A percentile compares a stretch with the other conserved stretches of the same genome.
Evolutionary conservation across 2,329 filamentous ascomycete species (phyloP).

Genomic region (Verticillium tricorpus): DNA sequence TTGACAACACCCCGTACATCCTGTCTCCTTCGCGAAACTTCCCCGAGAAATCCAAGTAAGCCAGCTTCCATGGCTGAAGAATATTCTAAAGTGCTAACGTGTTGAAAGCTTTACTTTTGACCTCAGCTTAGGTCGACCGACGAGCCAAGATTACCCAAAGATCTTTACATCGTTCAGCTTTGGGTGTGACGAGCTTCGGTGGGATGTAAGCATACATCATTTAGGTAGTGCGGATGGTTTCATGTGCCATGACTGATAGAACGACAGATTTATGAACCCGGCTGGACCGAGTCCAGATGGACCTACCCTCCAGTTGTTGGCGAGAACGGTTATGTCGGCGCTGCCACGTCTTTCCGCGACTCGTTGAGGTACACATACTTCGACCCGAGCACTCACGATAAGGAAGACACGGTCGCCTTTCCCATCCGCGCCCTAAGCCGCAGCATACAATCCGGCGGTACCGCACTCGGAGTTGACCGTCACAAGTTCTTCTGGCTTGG

Average conservation of each 20-base stretch:
- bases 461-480: neutral
- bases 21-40: neutral
- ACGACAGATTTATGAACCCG: neutral
- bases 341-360: neutral
- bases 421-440: neutral
- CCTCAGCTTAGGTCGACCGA: constrained; percentile 40
- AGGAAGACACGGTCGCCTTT: neutral
- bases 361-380: constrained; percentile 1
- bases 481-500: constrained; percentile 36
- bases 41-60: neutral
- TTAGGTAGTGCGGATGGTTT: neutral
- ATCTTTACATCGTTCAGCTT: constrained; percentile 12
- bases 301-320: constrained; percentile 3
- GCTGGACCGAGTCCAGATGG: constrained; percentile 2
- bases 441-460: neutral
- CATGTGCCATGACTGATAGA: neutral
- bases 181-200: constrained; percentile 13
- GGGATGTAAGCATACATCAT: neutral
- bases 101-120: constrained; percentile 35
- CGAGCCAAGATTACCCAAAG: constrained; percentile 14
- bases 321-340: constrained; percentile 4
- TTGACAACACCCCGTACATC: neutral
- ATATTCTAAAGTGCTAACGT: neutral
- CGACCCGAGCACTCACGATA: constrained; percentile 2
- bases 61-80: neutral